Evolutionary conservation across 2,329 filamentous ascomycete species (phyloP).

Genomic region (Delphinella strobiligena): DNA sequence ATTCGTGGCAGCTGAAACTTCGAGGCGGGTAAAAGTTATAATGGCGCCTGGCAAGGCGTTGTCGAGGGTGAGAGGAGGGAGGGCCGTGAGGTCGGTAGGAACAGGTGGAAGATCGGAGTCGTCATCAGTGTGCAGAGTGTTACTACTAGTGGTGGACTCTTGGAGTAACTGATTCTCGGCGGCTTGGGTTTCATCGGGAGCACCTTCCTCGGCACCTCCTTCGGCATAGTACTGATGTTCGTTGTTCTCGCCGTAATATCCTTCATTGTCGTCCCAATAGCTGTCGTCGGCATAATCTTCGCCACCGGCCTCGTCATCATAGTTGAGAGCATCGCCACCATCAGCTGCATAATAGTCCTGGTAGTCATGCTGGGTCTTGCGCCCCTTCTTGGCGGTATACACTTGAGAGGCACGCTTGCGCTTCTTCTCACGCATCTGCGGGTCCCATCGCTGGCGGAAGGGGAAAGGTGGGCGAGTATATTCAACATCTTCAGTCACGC

Average conservation of each 20-base stretch:
- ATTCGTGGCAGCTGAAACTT: constrained; percentile 48
- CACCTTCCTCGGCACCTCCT: constrained; percentile 13
- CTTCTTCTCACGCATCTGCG: constrained; percentile 47
- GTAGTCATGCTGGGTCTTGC: constrained; percentile 25
- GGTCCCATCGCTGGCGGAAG: constrained; percentile 76
- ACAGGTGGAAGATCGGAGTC: constrained; percentile 51
- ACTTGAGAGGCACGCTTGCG: constrained; percentile 20
- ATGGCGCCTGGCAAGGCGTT: constrained; percentile 48
- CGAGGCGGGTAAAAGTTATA: constrained; percentile 56
- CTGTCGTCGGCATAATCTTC: constrained; percentile 28
- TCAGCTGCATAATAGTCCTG: constrained; percentile 19
- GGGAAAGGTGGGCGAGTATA: constrained; percentile 76
- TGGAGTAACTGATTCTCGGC: constrained; percentile 19
- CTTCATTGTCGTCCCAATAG: constrained; percentile 12
- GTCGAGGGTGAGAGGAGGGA: constrained; percentile 39
- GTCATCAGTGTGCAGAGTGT: constrained; percentile 28
- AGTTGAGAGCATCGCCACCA: constrained; percentile 25
- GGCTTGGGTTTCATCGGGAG: constrained; percentile 13
- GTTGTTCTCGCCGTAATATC: constrained; percentile 12
- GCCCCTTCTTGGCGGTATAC: constrained; percentile 29
- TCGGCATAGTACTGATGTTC: constrained; percentile 17
- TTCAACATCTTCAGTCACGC: constrained; percentile 49
- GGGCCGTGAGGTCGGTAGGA: constrained; percentile 42
- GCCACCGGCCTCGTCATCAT: constrained; percentile 28
- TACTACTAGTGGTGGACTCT: constrained; percentile 16